Evolutionary conservation across 2,329 filamentous ascomycete species (phyloP).

Genomic region (Botrytis byssoidea): DNA sequence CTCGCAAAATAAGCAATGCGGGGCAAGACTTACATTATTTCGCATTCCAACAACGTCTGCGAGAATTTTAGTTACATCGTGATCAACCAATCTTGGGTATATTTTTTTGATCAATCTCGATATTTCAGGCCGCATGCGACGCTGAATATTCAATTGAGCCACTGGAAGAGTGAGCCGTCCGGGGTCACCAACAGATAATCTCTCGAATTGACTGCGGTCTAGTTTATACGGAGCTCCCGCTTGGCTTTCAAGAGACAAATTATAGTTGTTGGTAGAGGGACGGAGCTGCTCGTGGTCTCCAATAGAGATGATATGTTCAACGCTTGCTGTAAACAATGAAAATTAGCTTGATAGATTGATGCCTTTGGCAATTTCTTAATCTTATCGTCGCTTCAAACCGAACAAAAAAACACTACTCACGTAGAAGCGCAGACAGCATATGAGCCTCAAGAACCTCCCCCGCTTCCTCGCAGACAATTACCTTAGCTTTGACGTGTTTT

Average conservation of each 20-base stretch:
- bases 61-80: conserved; percentile 24
- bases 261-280: conserved; percentile 36
- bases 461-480: conserved; percentile 46
- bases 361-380: conserved; percentile 32
- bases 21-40: conserved; percentile 21
- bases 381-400: too few species aligned
- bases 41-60: conserved; percentile 35
- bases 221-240: conserved; percentile 31
- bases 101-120: conserved; percentile 31
- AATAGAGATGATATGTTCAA: conserved; percentile 46
- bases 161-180: conserved; percentile 30
- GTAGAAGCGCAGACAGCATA: conserved; percentile 39
- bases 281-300: conserved; percentile 47
- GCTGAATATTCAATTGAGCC: conserved; percentile 34
- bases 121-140: conserved; percentile 36
- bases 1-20: background rate
- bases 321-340: conserved; percentile 32
- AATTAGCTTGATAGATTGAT: background rate
- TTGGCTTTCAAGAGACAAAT: conserved; percentile 37
- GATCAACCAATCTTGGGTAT: conserved; percentile 33
- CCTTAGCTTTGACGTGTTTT: conserved; percentile 42
- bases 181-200: conserved; percentile 28
- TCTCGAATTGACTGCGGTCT: conserved; percentile 36
- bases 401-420: conserved; percentile 18
- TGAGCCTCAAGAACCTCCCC: conserved; percentile 46